Evolutionary conservation across 108 stramenopile genomes (phyloP).

Genomic region (Phaeodactylum tricornutum): DNA sequence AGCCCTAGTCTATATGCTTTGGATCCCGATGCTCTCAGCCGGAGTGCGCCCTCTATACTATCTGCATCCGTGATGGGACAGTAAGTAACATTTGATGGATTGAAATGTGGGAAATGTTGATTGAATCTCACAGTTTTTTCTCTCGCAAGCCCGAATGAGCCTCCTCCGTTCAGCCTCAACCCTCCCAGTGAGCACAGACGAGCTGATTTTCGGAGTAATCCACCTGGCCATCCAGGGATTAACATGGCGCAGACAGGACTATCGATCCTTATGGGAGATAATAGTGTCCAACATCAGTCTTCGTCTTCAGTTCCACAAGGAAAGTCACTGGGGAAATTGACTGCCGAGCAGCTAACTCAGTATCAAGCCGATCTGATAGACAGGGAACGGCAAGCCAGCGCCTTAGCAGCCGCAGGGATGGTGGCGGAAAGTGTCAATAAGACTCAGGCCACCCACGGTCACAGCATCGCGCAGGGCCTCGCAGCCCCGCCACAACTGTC

Average conservation of each 20-base stretch:
- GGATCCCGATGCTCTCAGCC: conserved; percentile 8
- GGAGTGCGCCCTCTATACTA: conserved; percentile 9
- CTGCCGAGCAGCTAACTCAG: no score
- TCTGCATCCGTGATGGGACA: no score
- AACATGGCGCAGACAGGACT: conserved; percentile 2
- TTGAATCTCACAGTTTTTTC: no score
- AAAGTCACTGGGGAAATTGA: no score
- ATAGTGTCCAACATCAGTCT: no score
- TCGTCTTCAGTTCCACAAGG: no score
- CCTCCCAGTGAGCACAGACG: no score
- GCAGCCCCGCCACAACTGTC: no score
- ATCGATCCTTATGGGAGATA: conserved; percentile 5
- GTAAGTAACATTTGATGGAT: no score
- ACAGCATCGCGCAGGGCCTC: not conserved
- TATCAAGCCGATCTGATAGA: conserved; percentile 59
- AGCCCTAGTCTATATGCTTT: conserved; percentile 14
- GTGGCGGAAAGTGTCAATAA: conserved; percentile 40
- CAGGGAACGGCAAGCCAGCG: conserved; percentile 75
- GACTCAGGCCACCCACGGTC: conserved; percentile 5
- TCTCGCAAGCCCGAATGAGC: no score
- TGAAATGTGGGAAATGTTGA: no score
- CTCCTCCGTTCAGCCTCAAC: no score
- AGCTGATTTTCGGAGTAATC: not conserved
- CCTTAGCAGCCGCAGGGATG: conserved; percentile 78
- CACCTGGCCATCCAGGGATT: not conserved